These are phyloP conservation scores for Cyclocybe cylindracea DNA, from an alignment of 768 basidiomycete species.

Conservation along the genomic window DNA sequence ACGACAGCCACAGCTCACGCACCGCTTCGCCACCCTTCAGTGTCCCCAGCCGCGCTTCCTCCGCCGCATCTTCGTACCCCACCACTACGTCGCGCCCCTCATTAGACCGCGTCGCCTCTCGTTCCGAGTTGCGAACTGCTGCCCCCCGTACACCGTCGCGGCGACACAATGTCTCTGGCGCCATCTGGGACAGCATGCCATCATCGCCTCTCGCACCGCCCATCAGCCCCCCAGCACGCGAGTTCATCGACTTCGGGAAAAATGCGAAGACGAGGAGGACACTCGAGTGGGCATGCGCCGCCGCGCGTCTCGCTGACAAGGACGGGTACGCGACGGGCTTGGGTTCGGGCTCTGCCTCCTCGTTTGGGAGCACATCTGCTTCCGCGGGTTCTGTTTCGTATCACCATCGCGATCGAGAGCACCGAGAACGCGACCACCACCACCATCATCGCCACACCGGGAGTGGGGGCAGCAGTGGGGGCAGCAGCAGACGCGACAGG, in stretches of 20 bases:
- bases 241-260: conserved; percentile 48
- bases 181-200: conserved; percentile 59
- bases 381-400: background rate
- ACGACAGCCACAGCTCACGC: conserved; percentile 17
- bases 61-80: conserved; percentile 25
- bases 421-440: background rate
- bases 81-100: conserved; percentile 39
- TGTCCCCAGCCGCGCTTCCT: conserved; percentile 25
- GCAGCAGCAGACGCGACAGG: background rate
- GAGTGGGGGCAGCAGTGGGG: no score
- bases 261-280: conserved; percentile 50
- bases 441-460: no score
- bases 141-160: conserved; percentile 43
- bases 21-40: conserved; percentile 23
- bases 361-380: conserved; percentile 5
- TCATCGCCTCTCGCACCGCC: conserved; percentile 61
- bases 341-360: conserved; percentile 15
- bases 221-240: conserved; percentile 50
- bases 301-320: conserved; percentile 51
- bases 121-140: conserved; percentile 46
- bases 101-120: conserved; percentile 61
- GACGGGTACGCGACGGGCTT: conserved; percentile 24
- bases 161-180: conserved; percentile 33
- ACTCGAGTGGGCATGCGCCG: conserved; percentile 77
- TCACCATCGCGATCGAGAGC: conserved; percentile 2